phyloP scores from a whole-genome alignment of 2,329 filamentous ascomycete species.

The Coniella vitis region DNA sequence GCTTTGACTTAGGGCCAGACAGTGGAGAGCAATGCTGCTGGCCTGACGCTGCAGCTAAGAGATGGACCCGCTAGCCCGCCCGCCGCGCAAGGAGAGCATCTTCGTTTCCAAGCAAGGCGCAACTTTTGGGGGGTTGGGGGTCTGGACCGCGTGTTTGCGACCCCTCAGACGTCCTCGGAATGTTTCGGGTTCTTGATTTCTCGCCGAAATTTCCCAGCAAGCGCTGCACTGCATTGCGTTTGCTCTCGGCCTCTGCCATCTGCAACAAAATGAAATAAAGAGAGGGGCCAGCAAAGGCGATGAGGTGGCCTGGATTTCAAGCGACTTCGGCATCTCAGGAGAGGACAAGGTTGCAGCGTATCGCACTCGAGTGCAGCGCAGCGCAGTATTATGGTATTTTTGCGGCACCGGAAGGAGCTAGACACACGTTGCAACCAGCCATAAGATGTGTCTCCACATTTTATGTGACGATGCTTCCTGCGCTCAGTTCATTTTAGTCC shows the following conservation, averaged over 20 bases:
- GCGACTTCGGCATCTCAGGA: not conserved
- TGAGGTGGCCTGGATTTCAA: not conserved
- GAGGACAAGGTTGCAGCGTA: too few relatives aligned
- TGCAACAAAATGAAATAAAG: not conserved
- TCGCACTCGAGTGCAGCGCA: too few relatives aligned
- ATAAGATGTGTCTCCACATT: not conserved
- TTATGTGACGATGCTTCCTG: not conserved
- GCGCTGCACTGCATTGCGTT: not conserved
- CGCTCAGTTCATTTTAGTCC: not conserved
- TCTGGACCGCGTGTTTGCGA: not conserved
- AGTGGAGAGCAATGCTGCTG: constrained; percentile 7
- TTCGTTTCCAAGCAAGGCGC: not conserved
- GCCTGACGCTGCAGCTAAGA: too few relatives aligned
- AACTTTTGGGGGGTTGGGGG: not conserved
- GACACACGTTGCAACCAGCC: not conserved
- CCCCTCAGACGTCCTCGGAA: constrained; percentile 3
- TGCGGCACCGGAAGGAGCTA: not conserved
- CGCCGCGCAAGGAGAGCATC: constrained; percentile 6
- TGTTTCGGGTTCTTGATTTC: constrained; percentile 1
- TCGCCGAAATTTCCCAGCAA: not conserved
- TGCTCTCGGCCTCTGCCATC: not conserved
- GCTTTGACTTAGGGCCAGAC: not conserved
- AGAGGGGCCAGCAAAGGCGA: not conserved
- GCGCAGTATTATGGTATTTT: not conserved
- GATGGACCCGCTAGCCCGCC: constrained; percentile 7